Base-by-base conservation (phyloP, 345 rosid genomes). In the Aquilaria sinensis region DNA sequence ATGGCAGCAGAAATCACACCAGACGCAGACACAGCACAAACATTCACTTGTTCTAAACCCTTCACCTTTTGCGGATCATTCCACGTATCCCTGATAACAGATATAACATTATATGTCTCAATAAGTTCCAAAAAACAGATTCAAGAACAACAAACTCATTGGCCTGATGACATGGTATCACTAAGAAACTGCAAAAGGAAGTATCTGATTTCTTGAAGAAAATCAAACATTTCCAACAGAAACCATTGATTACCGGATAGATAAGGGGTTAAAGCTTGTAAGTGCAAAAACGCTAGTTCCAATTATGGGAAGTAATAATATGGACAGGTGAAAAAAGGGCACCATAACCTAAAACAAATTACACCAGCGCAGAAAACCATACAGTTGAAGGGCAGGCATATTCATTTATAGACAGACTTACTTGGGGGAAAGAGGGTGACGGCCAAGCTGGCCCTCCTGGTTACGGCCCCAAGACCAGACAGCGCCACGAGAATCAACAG, bases 381-480 rank as follows among this genome's bases (percentile, higher is more conserved):
- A 12, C 5, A 51, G 10, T 51, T 13, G 54, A 23, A 37, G 5
- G 43, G 43, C 8, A 9, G 9, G 3, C 43, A 37, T 37, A 9
- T 37, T 37, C 8, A 37, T 37, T 4, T 37, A 37, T 37, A 9
- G 43, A 37, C 43, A 37, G 45, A 65, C 50, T 58, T 37, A 85
- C 88, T 84, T 77, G 56, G 83, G 52, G 9, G 71, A 65, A 58
- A 69, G 63, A 46, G 59, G 37, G 64, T 73, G 73, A 33, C 87
- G 88, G 66, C 99, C 97, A 50, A 88, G 87, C 75, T 94, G 96
- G 31, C 70, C 83, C 68, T 94, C 99, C 10, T 75, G 66, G 74
- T 90, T 80, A 43, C 97, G 91, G 58, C 99, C 97, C 99, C 97
- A 90, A 31, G 85, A 76, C 97, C 95, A 94, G 66, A 90, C 68